A percentile compares a stretch with the other conserved stretches of the same genome.
phyloP scores from a whole-genome alignment of 345 rosid genomes.

The Eucalyptus pumila region DNA sequence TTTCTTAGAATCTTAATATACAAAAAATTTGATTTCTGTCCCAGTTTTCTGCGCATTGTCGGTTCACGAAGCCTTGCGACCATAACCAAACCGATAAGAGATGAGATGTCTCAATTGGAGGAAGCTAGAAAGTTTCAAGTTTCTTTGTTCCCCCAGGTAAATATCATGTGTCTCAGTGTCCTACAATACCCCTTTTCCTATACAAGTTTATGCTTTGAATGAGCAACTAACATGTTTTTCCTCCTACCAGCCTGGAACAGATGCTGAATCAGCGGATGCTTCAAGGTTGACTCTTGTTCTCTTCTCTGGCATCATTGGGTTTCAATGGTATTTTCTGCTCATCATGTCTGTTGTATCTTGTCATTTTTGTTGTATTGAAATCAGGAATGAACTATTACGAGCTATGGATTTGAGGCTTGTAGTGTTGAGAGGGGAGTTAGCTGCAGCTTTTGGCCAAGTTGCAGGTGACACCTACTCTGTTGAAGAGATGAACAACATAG shows the following conservation, averaged over 20 bases:
- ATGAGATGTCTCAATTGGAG: constrained; percentile 49
- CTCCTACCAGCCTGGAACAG: constrained; percentile 16
- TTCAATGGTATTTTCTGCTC: background rate
- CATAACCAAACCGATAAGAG: constrained; percentile 23
- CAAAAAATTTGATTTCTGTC: background rate
- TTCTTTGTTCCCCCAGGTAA: constrained; percentile 36
- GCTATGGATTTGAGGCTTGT: constrained; percentile 52
- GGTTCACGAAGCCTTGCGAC: constrained; percentile 25
- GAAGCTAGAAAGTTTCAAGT: constrained; percentile 51
- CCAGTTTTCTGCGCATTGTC: constrained; percentile 32
- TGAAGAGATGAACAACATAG: constrained; percentile 21
- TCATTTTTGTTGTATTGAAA: background rate
- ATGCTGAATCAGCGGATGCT: constrained; percentile 21
- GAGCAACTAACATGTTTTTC: background rate
- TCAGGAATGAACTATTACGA: constrained; percentile 47
- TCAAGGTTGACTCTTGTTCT: constrained; percentile 25
- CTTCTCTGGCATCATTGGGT: background rate
- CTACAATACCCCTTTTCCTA: background rate
- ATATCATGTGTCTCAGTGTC: background rate
- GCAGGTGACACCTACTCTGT: constrained; percentile 21
- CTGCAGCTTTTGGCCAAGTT: constrained; percentile 23
- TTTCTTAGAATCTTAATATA: background rate
- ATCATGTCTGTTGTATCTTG: background rate
- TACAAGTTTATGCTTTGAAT: too few relatives aligned
- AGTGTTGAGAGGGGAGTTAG: constrained; percentile 36